Conservation (phyloP, 257 asterid genomes). For the Nemophila menziesii region DNA sequence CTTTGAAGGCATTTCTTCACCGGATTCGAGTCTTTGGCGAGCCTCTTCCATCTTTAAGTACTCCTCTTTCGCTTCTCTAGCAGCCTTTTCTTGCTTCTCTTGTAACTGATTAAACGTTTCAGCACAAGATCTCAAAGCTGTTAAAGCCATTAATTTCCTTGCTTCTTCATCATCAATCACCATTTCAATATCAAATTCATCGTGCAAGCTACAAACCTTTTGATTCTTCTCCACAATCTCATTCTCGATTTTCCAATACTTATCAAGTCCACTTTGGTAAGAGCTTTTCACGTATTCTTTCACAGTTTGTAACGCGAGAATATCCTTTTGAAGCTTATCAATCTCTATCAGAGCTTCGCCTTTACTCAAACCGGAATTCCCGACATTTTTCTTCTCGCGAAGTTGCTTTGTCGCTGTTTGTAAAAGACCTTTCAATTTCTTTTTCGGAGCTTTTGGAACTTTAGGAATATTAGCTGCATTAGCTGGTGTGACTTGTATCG, state of each 20-base stretch:
- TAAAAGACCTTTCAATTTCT: conserved; percentile 40
- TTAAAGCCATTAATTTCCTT: conserved; percentile 67
- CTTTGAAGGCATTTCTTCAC: neutral
- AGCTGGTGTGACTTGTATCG: conserved; percentile 15
- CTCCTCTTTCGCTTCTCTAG: conserved; percentile 3
- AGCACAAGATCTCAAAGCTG: conserved; percentile 34
- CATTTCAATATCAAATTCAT: conserved; percentile 42
- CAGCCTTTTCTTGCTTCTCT: conserved; percentile 5
- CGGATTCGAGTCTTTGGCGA: conserved; percentile 4
- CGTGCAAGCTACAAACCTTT: conserved; percentile 48
- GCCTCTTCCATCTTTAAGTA: conserved; percentile 2
- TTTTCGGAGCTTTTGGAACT: conserved; percentile 44
- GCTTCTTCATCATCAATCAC: conserved; percentile 74
- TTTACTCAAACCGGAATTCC: conserved; percentile 38
- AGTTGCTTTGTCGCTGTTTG: conserved; percentile 39
- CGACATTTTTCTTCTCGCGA: conserved; percentile 24
- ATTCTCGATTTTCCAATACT: conserved; percentile 66
- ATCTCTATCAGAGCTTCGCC: conserved; percentile 58
- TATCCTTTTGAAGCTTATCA: conserved; percentile 69
- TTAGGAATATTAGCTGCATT: conserved; percentile 32
- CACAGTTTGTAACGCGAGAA: conserved; percentile 52
- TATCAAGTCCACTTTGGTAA: conserved; percentile 56
- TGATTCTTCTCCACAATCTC: conserved; percentile 65
- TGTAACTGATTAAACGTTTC: conserved; percentile 3
- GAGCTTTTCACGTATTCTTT: conserved; percentile 91